Percentiles rank a stretch among this genome's conserved stretches.
Conservation (phyloP, 805 yeast species). For the Nakazawaea holstii region DNA sequence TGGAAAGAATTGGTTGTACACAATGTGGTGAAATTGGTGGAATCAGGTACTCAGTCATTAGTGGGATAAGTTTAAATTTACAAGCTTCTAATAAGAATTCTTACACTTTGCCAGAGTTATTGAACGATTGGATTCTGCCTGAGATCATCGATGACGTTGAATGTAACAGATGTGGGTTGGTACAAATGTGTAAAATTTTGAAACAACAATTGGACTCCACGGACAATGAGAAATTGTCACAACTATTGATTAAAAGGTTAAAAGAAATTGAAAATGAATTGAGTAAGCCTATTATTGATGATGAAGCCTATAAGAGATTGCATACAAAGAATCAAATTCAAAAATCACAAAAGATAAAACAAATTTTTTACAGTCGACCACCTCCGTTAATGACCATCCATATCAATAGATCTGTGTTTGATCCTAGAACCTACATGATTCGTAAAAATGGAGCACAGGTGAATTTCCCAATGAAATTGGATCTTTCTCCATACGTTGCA, state of each 20-base stretch:
- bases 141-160: conserved; percentile 92
- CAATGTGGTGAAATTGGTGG: conserved; percentile 94
- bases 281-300: conserved; percentile 64
- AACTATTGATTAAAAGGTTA: conserved; percentile 39
- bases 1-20: conserved; percentile 86
- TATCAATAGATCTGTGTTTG: conserved; percentile 90
- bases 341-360: conserved; percentile 79
- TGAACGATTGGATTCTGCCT: conserved; percentile 65
- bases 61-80: conserved; percentile 67
- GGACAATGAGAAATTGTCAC: conserved; percentile 21
- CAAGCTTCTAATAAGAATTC: conserved; percentile 43
- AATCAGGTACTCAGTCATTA: conserved; percentile 70
- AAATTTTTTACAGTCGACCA: conserved; percentile 71
- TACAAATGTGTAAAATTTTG: conserved; percentile 50
- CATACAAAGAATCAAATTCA: conserved; percentile 71
- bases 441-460: conserved; percentile 82
- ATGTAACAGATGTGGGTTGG: conserved; percentile 87
- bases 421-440: conserved; percentile 76
- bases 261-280: conserved; percentile 48
- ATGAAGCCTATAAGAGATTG: conserved; percentile 67
- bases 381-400: conserved; percentile 83
- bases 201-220: conserved; percentile 28
- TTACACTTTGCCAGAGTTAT: conserved; percentile 43
- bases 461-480: conserved; percentile 64
- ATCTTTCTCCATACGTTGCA: conserved; percentile 65